Evolutionary conservation across 106 monocot genomes (phyloP).

Genomic region (Narthecium ossifragum): DNA sequence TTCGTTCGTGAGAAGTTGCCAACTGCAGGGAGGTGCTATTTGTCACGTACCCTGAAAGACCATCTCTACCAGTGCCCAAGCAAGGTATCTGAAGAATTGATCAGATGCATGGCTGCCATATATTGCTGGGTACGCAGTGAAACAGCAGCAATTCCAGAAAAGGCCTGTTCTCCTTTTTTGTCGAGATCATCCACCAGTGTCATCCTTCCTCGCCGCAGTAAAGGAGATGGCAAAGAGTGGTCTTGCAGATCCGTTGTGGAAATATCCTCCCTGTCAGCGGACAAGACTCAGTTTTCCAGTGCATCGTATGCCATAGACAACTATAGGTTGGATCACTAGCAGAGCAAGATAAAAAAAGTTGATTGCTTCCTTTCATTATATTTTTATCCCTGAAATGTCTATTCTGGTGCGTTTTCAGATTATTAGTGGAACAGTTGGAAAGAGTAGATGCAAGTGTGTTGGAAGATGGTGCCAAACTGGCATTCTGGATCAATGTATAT

Average conservation of each 20-base stretch:
- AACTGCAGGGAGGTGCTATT: slow-evolving; percentile 25
- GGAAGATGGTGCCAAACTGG: slow-evolving; percentile 54
- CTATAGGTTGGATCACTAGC: slow-evolving; percentile 59
- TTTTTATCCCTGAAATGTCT: background rate
- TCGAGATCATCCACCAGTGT: slow-evolving; percentile 61
- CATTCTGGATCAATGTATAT: slow-evolving; percentile 89
- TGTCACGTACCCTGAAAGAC: slow-evolving; percentile 56
- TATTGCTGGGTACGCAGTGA: slow-evolving; percentile 40
- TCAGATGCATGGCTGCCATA: slow-evolving; percentile 76
- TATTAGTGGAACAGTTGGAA: slow-evolving; percentile 67
- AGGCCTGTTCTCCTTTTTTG: slow-evolving; percentile 23
- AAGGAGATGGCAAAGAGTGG: slow-evolving; percentile 19
- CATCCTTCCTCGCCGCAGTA: slow-evolving; percentile 22
- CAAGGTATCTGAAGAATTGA: slow-evolving; percentile 79
- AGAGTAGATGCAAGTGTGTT: slow-evolving; percentile 42
- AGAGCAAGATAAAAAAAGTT: background rate
- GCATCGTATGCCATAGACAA: slow-evolving; percentile 43
- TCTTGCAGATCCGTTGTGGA: slow-evolving; percentile 29
- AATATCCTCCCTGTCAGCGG: slow-evolving; percentile 40
- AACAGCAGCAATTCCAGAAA: slow-evolving; percentile 21
- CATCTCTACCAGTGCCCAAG: slow-evolving; percentile 56
- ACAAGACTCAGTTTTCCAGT: slow-evolving; percentile 43
- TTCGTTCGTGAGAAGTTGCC: slow-evolving; percentile 29
- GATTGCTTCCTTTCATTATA: background rate
- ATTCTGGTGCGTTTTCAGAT: slow-evolving; percentile 46